These are phyloP conservation scores for Citrus glauca DNA, from an alignment of 345 rosid species.

Conservation along the genomic window DNA sequence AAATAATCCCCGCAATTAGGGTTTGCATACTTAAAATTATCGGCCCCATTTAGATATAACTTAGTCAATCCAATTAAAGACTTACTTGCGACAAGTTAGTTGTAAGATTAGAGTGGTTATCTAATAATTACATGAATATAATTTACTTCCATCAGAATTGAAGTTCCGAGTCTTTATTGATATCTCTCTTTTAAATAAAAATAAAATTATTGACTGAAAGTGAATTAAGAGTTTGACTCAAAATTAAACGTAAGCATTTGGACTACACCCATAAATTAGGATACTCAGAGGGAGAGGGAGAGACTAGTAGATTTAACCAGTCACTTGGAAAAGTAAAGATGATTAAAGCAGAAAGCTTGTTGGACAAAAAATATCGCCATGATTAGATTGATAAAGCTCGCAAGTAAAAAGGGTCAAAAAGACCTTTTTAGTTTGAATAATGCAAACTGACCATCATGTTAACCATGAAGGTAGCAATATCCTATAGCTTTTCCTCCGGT, in stretches of 20 bases:
- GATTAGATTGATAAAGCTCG: slow-evolving; percentile 10
- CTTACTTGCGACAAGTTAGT: too few relatives aligned
- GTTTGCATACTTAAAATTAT: background rate
- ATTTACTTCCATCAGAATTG: too few relatives aligned
- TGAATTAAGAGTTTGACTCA: too few relatives aligned
- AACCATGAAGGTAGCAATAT: background rate
- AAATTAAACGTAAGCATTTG: too few relatives aligned
- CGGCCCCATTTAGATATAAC: background rate
- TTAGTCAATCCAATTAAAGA: too few relatives aligned
- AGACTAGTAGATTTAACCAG: background rate
- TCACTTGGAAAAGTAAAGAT: background rate
- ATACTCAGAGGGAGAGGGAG: background rate
- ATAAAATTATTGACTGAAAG: too few relatives aligned
- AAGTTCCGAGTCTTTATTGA: too few relatives aligned
- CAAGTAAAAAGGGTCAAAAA: slow-evolving; percentile 24
- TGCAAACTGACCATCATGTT: slow-evolving; percentile 1
- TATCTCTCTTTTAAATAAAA: too few relatives aligned
- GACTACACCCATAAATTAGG: background rate
- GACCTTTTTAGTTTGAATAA: slow-evolving; percentile 18
- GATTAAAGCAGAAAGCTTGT: background rate
- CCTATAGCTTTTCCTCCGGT: slow-evolving; percentile 17
- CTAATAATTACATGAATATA: too few relatives aligned
- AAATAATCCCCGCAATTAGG: background rate
- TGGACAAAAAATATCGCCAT: background rate
- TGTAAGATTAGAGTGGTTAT: too few relatives aligned